phyloP scores from a whole-genome alignment of 2,329 filamentous ascomycete genomes.

The Epichloe bromicola region DNA sequence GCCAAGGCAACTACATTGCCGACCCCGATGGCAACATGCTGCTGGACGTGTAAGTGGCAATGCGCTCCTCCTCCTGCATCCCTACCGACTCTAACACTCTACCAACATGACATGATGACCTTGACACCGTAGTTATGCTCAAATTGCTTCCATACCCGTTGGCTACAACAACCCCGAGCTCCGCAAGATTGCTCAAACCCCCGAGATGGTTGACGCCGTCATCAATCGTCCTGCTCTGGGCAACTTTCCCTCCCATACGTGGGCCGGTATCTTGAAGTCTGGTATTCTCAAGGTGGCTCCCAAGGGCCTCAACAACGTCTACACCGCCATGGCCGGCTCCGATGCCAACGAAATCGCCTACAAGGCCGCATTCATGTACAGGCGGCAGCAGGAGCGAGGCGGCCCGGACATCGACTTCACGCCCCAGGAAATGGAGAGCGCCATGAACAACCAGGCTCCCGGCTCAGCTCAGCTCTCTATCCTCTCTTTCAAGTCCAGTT shows the following conservation, averaged over 20 bases:
- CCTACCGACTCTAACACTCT: background rate
- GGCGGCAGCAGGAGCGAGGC: slow-evolving; percentile 67
- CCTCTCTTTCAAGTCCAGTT: slow-evolving; percentile 75
- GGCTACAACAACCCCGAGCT: slow-evolving; percentile 85
- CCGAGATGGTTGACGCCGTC: slow-evolving; percentile 66
- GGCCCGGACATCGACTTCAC: slow-evolving; percentile 69
- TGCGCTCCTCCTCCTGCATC: background rate
- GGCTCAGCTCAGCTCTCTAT: slow-evolving; percentile 70
- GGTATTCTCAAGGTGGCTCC: slow-evolving; percentile 75
- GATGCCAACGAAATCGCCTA: slow-evolving; percentile 92
- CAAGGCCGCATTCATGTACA: slow-evolving; percentile 94
- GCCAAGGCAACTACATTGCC: slow-evolving; percentile 67
- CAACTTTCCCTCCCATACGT: slow-evolving; percentile 81
- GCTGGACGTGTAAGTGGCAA: slow-evolving; percentile 50
- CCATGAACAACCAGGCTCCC: slow-evolving; percentile 70
- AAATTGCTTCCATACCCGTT: slow-evolving; percentile 85
- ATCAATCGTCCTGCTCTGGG: slow-evolving; percentile 84
- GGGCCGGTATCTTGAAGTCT: slow-evolving; percentile 65
- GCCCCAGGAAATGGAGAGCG: slow-evolving; percentile 55
- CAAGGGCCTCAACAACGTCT: slow-evolving; percentile 74
- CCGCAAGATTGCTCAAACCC: slow-evolving; percentile 54
- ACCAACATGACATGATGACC: background rate
- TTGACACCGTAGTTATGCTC: slow-evolving; percentile 49
- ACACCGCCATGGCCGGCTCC: slow-evolving; percentile 78
- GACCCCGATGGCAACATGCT: slow-evolving; percentile 60